phyloP scores from a whole-genome alignment of 1,284 basidiomycete species.

The Blastosporella zonata region DNA sequence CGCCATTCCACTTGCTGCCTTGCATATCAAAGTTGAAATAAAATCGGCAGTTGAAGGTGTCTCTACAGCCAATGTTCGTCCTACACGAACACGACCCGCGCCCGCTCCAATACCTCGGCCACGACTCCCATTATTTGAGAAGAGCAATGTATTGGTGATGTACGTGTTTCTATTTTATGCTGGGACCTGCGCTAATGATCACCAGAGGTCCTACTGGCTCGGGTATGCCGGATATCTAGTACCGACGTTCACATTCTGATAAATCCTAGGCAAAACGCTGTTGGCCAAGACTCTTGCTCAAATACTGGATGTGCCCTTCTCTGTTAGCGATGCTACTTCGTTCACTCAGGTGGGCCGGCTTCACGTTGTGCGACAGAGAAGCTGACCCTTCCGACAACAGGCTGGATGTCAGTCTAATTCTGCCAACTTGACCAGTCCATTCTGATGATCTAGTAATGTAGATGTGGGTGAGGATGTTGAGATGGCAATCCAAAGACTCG shows the following conservation, averaged over 20 bases:
- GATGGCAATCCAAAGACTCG: constrained; percentile 81
- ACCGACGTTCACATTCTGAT: neutral
- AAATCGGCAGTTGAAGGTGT: constrained; percentile 13
- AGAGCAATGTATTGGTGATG: constrained; percentile 92
- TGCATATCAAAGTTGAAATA: neutral
- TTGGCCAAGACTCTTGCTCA: constrained; percentile 83
- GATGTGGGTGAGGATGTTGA: constrained; percentile 96
- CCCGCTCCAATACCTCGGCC: constrained; percentile 41
- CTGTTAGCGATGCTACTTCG: constrained; percentile 81
- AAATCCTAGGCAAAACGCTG: constrained; percentile 74
- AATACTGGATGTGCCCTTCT: constrained; percentile 89
- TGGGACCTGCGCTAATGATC: constrained; percentile 10
- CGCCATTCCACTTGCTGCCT: neutral
- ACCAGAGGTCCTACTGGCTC: constrained; percentile 81
- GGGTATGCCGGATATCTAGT: constrained; percentile 39
- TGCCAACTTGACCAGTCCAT: constrained; percentile 3
- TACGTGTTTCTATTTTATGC: constrained; percentile 34
- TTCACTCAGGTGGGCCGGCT: constrained; percentile 63
- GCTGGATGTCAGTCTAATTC: constrained; percentile 66
- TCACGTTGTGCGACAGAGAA: constrained; percentile 3
- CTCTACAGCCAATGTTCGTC: constrained; percentile 54
- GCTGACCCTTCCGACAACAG: constrained; percentile 33
- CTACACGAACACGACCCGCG: constrained; percentile 38
- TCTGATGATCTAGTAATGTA: constrained; percentile 29
- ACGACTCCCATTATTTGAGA: constrained; percentile 72